Base-by-base conservation (phyloP, 306 rosid genomes). In the Prunus mume region DNA sequence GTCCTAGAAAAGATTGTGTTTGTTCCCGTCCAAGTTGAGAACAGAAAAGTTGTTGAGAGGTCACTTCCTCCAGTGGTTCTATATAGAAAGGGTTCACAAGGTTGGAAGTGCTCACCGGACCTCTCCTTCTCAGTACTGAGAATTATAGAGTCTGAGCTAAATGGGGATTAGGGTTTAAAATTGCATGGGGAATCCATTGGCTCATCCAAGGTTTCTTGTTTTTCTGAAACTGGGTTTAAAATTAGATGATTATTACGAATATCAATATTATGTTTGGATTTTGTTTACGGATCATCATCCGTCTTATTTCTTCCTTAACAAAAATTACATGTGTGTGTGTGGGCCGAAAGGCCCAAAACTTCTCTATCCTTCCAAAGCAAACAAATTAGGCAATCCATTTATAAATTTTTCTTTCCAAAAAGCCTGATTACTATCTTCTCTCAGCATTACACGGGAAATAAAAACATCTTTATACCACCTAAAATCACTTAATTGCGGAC, bases 1-100 rank as follows among this genome's bases (percentile, higher is more conserved):
- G 65, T n/a, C 75, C 64, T 71, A n/a, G 50, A 32, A 54, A 71
- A 71, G 65, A 71, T 71, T 32, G 64, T 71, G 11, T 38, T 71
- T 57, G n/a, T 32, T 71, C 64, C 1, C 8, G 22, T 19, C n/a
- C 3, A 54, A 32, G 75, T 32, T 54, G 64, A 58, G 64, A 54
- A 32, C 34, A 5, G 28, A 22, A 2, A 52, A 54, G 75, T 71
- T 54, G 75, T 46, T 32, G 51, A 32, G 75, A 54, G n/a, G 28
- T 32, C 75, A 2, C 20, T 52, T 54, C 45, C 50, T 12, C 75
- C 64, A 0, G n/a, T 71, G 6, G 65, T 71, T 14, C 1, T 71
- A 27, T 32, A 17, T 54, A 30, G 9, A 30, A 71, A n/a, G 13
- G 50, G 12, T 51, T 11, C 15, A 14, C 66, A 61, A 61, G 7